phyloP scores from a whole-genome alignment of 2,329 filamentous ascomycete species.

The Aschersonia sp. region DNA sequence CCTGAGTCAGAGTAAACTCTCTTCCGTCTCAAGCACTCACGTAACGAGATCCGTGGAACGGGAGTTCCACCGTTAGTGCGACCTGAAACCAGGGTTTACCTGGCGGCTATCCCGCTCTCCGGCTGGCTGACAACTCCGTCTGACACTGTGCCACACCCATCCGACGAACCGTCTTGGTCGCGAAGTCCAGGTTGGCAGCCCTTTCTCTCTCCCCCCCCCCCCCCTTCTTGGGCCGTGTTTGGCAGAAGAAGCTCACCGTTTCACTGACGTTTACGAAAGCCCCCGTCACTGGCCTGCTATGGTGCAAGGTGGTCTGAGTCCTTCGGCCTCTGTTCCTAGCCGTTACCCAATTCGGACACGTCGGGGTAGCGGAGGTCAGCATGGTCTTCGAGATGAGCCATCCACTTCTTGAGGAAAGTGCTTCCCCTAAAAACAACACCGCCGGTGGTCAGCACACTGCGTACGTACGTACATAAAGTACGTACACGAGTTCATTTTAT shows the following conservation, averaged over 20 bases:
- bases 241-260: not conserved
- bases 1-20: not conserved
- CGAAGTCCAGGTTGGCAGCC: too few species aligned
- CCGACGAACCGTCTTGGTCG: not conserved
- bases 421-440: conserved; percentile 46
- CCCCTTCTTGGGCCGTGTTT: too few species aligned
- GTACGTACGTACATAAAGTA: too few species aligned
- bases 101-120: not conserved
- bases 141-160: not conserved
- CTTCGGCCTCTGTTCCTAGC: conserved; percentile 4
- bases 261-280: not conserved
- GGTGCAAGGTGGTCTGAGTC: not conserved
- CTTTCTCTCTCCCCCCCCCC: too few species aligned
- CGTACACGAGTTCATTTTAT: too few species aligned
- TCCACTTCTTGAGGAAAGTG: conserved; percentile 77
- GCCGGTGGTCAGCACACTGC: conserved; percentile 1
- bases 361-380: conserved; percentile 85
- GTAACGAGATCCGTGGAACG: not conserved
- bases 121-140: not conserved
- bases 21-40: not conserved
- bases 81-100: not conserved
- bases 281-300: not conserved
- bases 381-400: conserved; percentile 78
- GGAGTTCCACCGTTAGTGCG: not conserved
- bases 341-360: conserved; percentile 22